These are phyloP conservation scores for Alternaria brassicicola DNA, from an alignment of 2,329 filamentous ascomycete genomes.

Conservation along the genomic window DNA sequence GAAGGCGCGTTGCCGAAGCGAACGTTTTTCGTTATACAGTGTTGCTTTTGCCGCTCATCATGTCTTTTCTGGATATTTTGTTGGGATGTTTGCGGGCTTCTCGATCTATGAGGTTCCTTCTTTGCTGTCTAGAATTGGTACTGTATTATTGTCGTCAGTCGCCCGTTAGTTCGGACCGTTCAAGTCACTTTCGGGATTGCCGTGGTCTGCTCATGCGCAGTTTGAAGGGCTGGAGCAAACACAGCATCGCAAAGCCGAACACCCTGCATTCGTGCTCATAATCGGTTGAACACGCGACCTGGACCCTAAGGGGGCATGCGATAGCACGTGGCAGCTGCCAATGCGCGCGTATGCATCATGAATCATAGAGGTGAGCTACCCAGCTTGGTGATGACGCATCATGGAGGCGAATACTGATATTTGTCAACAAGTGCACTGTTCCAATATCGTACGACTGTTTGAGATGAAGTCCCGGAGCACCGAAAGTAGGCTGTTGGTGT, in stretches of 20 bases:
- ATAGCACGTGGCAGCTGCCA: not conserved
- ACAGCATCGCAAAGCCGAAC: not conserved
- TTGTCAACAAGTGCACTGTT: not conserved
- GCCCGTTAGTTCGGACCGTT: not conserved
- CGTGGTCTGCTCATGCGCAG: not conserved
- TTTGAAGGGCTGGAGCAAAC: not conserved
- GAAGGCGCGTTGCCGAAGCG: not conserved
- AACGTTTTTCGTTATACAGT: conserved; percentile 1
- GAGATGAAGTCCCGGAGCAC: not conserved
- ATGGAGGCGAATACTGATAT: not conserved
- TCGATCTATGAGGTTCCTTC: not conserved
- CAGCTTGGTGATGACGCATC: not conserved
- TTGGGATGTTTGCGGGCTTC: not conserved
- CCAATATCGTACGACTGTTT: not conserved
- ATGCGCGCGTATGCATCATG: not conserved
- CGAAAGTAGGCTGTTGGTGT: not conserved
- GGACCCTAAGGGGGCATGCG: not conserved
- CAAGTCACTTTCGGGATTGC: not conserved
- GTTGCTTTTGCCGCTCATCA: not conserved
- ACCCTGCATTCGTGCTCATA: not conserved
- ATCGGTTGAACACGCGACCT: not conserved
- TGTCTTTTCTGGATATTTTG: not conserved
- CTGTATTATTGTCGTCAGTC: not conserved
- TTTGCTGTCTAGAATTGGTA: not conserved
- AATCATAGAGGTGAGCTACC: not conserved